These are phyloP conservation scores for Macrocystidia cucumis DNA, from an alignment of 1,284 basidiomycete species.

Conservation along the genomic window DNA sequence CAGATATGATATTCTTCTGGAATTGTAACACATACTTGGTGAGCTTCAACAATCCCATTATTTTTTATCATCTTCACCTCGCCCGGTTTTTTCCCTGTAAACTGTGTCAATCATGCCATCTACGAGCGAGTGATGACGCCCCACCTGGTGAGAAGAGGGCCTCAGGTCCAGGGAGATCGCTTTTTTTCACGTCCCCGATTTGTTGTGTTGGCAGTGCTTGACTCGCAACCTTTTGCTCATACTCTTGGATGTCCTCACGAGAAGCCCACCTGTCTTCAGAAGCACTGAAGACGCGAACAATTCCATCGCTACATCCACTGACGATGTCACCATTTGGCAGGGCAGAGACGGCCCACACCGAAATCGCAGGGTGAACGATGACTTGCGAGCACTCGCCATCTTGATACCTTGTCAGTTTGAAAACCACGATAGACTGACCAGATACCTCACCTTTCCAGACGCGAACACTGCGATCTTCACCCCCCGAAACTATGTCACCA, in stretches of 20 bases:
- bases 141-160: constrained; percentile 67
- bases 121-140: constrained; percentile 12
- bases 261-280: constrained; percentile 71
- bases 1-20: constrained; percentile 3
- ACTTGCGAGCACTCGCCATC: constrained; percentile 80
- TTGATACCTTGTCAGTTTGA: constrained; percentile 9
- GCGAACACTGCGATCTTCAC: constrained; percentile 37
- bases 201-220: constrained; percentile 73
- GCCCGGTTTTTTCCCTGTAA: constrained; percentile 79
- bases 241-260: constrained; percentile 56
- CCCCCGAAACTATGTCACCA: constrained; percentile 34
- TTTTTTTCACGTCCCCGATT: constrained; percentile 89
- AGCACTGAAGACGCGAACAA: constrained; percentile 84
- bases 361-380: constrained; percentile 88
- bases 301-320: constrained; percentile 83
- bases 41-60: constrained; percentile 74
- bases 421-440: not conserved
- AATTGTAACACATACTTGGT: constrained; percentile 54
- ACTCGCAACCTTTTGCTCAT: constrained; percentile 66
- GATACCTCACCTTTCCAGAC: constrained; percentile 32
- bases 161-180: constrained; percentile 81
- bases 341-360: constrained; percentile 86
- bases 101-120: constrained; percentile 10
- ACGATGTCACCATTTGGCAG: constrained; percentile 88
- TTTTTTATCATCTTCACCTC: constrained; percentile 89